Percentiles rank a stretch among this genome's conserved stretches.
Conservation (phyloP, 495 filamentous ascomycete genomes). For the Hypomontagnella submonticulosa region DNA sequence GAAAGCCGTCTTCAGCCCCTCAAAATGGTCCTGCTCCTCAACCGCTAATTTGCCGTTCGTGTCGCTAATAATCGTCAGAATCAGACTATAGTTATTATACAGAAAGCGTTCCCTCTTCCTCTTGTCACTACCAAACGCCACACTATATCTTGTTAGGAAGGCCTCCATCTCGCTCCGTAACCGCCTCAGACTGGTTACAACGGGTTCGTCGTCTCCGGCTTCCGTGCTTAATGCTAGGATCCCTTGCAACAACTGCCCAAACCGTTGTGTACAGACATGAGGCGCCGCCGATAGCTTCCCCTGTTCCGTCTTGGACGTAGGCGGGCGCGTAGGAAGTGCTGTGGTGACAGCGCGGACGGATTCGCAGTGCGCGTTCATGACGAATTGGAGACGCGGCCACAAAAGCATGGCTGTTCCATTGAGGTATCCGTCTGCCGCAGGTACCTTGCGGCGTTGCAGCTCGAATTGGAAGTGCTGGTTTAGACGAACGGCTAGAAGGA, state of each 20-base stretch:
- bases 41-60: conserved; percentile 79
- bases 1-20: conserved; percentile 63
- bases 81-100: conserved; percentile 92
- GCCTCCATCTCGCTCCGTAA: conserved; percentile 81
- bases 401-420: conserved; percentile 95
- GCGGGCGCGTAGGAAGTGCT: conserved; percentile 57
- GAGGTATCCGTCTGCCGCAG: conserved; percentile 88
- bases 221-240: conserved; percentile 84
- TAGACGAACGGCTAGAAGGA: conserved; percentile 89
- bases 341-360: conserved; percentile 73
- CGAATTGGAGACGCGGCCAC: conserved; percentile 93
- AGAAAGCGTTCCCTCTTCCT: conserved; percentile 88
- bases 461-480: conserved; percentile 95
- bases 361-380: conserved; percentile 93
- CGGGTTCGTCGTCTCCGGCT: conserved; percentile 92
- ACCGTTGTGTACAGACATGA: conserved; percentile 89
- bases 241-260: conserved; percentile 88
- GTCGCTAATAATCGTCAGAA: conserved; percentile 91
- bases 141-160: conserved; percentile 72
- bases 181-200: conserved; percentile 79
- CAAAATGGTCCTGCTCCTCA: conserved; percentile 78
- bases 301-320: conserved; percentile 67
- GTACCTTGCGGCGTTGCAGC: conserved; percentile 88
- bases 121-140: conserved; percentile 71
- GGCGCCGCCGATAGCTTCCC: conserved; percentile 83